Evolutionary conservation across 2,329 filamentous ascomycete genomes (phyloP), one percentile per base, ranked within the genome.

Genomic region (Beauveria varroae): DNA sequence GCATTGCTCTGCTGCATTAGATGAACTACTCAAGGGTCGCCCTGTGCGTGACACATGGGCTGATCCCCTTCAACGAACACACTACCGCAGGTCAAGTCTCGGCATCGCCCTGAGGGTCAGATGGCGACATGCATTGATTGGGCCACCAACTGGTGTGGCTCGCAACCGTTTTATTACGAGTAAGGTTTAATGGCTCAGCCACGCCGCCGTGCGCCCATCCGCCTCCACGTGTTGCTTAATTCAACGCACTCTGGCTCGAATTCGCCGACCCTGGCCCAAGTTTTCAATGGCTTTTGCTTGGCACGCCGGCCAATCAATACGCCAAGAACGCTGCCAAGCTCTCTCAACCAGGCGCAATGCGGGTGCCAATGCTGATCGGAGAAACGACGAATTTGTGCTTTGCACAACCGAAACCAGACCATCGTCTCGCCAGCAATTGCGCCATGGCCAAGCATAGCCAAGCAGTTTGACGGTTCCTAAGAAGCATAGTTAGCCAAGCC

Each of bases 161-260:
- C 47, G 26, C 57, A 26, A 46, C 57, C 37, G 56, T 51, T 60
- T 44, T 46, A 46, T 53, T 53, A 44, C 57, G 57, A 60, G 57
- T 37, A 53, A 60, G 49, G 24, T 51, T 57, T 49, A 34, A n/a
- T 51, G 37, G 47, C 57, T 60, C 37, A 60, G 57, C 49, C 49
- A 60, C 47, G 49, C 47, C 26, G 34, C 40, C 14, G 12, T 40
- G 55, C 20, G 34, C 56, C 34, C 56, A 22, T 50, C 20, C 18
- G 16, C n/a, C 30, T 46, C 49, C 57, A 60, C 57, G 57, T 60
- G 57, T 46, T 60, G 47, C 30, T 41, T n/a, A 40, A 51, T 28
- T 28, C 46, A 28, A 30, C 49, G 34, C 37, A 16, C n/a, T 34
- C 26, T 52, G 47, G 47, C 26, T 53, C 49, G n/a, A 44, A 52